phyloP scores from a whole-genome alignment of 331 rosid species.

The Acacia pycnantha region DNA sequence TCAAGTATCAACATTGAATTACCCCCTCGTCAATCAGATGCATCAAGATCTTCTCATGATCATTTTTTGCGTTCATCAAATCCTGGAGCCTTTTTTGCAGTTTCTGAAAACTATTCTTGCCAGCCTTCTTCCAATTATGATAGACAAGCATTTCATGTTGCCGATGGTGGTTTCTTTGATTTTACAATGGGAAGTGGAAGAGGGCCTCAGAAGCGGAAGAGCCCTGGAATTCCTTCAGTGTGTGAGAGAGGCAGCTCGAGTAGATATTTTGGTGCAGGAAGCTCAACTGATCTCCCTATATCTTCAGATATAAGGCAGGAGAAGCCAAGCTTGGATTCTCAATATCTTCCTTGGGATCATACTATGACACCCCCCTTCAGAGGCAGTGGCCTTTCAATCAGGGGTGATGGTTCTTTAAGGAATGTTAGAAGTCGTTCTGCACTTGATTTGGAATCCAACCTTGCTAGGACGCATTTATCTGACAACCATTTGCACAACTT shows the following conservation, averaged over 20 bases:
- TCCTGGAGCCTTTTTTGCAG: conserved; percentile 53
- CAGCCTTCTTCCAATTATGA: conserved; percentile 66
- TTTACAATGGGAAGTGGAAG: conserved; percentile 70
- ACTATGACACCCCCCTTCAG: conserved; percentile 58
- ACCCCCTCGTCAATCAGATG: conserved; percentile 61
- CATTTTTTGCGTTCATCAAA: conserved; percentile 55
- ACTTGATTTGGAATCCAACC: conserved; percentile 67
- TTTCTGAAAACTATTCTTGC: conserved; percentile 49
- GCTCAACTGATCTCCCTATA: conserved; percentile 59
- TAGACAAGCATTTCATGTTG: conserved; percentile 57
- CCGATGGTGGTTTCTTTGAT: conserved; percentile 67
- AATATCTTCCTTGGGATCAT: conserved; percentile 74
- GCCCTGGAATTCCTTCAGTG: conserved; percentile 72
- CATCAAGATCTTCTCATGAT: conserved; percentile 63
- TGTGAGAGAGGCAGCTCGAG: conserved; percentile 80
- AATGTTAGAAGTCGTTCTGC: conserved; percentile 84
- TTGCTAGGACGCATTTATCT: conserved; percentile 57
- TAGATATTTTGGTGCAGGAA: conserved; percentile 61
- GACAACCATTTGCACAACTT: conserved; percentile 48
- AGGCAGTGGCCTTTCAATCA: conserved; percentile 61
- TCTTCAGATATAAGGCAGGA: conserved; percentile 64
- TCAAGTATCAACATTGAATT: conserved; percentile 49
- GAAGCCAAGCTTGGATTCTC: conserved; percentile 60
- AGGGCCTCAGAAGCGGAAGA: conserved; percentile 81
- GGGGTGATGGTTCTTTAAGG: conserved; percentile 73